A percentile compares a stretch with the other conserved stretches of the same genome.
Evolutionary conservation across 352 stramenopile genomes (phyloP).

Genomic region (Plasmopara viticola): DNA sequence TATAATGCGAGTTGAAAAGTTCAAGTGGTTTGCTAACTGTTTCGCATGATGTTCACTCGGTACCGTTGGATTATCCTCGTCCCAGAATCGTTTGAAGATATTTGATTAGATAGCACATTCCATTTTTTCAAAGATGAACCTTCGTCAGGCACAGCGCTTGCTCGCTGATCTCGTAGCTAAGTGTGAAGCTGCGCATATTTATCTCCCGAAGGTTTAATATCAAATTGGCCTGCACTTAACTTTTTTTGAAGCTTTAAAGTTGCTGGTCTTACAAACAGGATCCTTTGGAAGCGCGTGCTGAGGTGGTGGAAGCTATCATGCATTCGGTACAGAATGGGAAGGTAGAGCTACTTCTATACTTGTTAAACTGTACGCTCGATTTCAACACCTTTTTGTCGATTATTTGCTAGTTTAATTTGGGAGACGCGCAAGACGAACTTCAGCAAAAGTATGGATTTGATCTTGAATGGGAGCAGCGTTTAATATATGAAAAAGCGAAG

Average conservation of each 20-base stretch:
- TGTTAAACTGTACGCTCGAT: not conserved
- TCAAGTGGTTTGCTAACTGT: no score
- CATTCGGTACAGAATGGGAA: conserved; percentile 37
- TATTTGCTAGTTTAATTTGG: conserved; percentile 24
- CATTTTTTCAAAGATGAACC: conserved; percentile 39
- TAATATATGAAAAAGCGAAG: conserved; percentile 35
- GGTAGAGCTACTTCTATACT: conserved; percentile 8
- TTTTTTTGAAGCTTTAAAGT: not conserved
- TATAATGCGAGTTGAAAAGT: no score
- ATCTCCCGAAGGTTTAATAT: conserved; percentile 36
- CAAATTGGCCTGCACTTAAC: not conserved
- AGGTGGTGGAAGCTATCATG: conserved; percentile 34
- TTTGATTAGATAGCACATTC: not conserved
- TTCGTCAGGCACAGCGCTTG: conserved; percentile 51
- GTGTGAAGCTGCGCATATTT: conserved; percentile 51
- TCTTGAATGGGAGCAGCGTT: conserved; percentile 42
- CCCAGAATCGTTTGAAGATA: not conserved
- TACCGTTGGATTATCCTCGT: not conserved
- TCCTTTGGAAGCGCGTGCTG: conserved; percentile 27
- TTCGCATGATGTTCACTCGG: no score
- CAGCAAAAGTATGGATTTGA: conserved; percentile 50
- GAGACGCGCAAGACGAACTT: conserved; percentile 52
- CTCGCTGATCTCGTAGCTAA: conserved; percentile 54
- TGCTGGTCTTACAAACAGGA: conserved; percentile 19
- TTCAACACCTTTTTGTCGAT: not conserved